Conservation (phyloP, 2,329 filamentous ascomycete species). For the Diaporthe velutina region DNA sequence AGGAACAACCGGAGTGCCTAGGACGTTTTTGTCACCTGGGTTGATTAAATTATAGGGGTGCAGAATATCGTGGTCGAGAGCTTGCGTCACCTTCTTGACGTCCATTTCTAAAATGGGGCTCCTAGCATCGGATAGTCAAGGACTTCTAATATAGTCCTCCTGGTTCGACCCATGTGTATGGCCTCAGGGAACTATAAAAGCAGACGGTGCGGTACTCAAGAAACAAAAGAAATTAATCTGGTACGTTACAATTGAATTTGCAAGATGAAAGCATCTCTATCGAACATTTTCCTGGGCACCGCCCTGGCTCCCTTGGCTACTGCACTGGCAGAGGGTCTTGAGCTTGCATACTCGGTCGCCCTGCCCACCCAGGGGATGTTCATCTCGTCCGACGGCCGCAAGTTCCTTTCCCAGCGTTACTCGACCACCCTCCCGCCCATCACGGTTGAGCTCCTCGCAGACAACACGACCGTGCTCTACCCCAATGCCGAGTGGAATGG, state of each 20-base stretch:
- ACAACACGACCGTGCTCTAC: constrained; percentile 44
- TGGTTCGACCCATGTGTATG: not conserved
- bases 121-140: not conserved
- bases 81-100: not conserved
- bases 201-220: rapidly evolving
- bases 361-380: not conserved
- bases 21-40: not conserved
- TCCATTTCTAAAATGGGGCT: not conserved
- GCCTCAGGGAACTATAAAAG: not conserved
- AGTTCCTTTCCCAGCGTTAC: constrained; percentile 28
- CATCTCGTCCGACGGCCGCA: constrained; percentile 7
- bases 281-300: not conserved
- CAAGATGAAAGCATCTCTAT: not conserved
- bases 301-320: not conserved
- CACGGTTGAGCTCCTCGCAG: constrained; percentile 28
- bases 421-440: constrained; percentile 9
- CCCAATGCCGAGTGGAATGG: constrained; percentile 49
- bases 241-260: not conserved
- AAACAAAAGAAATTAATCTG: not conserved
- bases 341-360: not conserved
- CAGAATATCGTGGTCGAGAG: not conserved
- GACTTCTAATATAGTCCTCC: not conserved
- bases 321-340: constrained; percentile 1
- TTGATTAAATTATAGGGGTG: not conserved
- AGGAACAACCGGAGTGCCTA: not conserved